A percentile compares a stretch with the other conserved stretches of the same genome.
Conservation (phyloP, 139 green algal species). For the Chlamydomonas sp. region DNA sequence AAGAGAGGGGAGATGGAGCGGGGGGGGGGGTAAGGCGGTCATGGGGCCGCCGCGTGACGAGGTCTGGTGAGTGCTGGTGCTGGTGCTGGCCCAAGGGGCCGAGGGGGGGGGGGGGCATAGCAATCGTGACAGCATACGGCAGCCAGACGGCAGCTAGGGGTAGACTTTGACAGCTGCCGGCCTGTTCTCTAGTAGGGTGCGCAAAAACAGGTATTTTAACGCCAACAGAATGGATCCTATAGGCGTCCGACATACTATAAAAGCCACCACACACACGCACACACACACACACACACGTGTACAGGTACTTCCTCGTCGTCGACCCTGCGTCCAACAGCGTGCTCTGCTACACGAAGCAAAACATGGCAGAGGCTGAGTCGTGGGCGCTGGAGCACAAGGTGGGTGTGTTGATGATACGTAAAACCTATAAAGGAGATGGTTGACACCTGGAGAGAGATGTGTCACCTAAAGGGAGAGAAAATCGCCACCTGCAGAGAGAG, state of each 20-base stretch:
- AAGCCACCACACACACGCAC: background rate
- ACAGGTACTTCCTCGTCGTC: slow-evolving; percentile 62
- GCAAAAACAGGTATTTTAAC: no score
- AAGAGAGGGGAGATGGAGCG: background rate
- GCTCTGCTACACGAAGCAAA: slow-evolving; percentile 36
- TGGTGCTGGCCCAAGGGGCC: no score
- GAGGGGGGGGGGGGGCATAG: no score
- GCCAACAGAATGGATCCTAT: no score
- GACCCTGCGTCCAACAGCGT: slow-evolving; percentile 52
- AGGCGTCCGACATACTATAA: no score
- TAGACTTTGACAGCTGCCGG: background rate
- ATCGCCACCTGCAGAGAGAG: slow-evolving; percentile 13
- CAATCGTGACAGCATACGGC: no score
- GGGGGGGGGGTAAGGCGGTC: background rate
- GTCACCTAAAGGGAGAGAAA: slow-evolving; percentile 16
- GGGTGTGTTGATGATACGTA: no score
- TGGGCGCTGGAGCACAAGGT: slow-evolving; percentile 36
- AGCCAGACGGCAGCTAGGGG: background rate
- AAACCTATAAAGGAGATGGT: no score
- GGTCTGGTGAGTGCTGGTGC: slow-evolving; percentile 41
- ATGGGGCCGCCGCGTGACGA: slow-evolving; percentile 37
- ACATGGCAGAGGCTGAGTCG: slow-evolving; percentile 60
- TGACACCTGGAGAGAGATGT: slow-evolving; percentile 31
- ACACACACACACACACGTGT: background rate
- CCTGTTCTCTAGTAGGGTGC: no score